Percentiles rank a stretch among this genome's conserved stretches.
phyloP scores from a whole-genome alignment of 1,139 yeast genomes.

The Yamadazyma atlantica region DNA sequence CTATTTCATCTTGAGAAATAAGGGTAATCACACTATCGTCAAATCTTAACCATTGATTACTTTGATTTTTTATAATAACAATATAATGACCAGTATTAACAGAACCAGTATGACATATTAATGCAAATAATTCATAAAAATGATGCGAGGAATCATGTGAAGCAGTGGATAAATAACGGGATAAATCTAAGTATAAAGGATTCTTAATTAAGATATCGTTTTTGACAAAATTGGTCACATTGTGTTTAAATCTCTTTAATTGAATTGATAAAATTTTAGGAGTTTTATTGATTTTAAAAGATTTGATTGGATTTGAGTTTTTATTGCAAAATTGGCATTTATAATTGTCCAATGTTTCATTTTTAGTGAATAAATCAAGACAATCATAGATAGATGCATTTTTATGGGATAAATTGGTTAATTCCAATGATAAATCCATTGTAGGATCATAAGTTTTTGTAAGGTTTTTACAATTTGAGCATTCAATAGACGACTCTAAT shows the following conservation, averaged over 20 bases:
- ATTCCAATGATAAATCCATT: constrained; percentile 83
- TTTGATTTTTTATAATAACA: constrained; percentile 68
- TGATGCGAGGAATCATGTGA: constrained; percentile 7
- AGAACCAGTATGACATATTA: constrained; percentile 86
- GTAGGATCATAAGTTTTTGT: constrained; percentile 83
- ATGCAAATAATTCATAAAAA: constrained; percentile 75
- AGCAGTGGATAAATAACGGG: constrained; percentile 52
- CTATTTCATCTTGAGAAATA: constrained; percentile 63
- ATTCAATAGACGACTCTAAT: constrained; percentile 85
- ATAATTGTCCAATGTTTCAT: constrained; percentile 76
- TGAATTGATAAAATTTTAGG: constrained; percentile 85
- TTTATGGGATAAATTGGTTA: constrained; percentile 28
- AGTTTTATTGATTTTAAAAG: constrained; percentile 61
- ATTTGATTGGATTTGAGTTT: constrained; percentile 66
- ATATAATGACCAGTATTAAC: constrained; percentile 95
- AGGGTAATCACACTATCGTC: constrained; percentile 86
- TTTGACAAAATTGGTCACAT: constrained; percentile 60
- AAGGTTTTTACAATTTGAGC: constrained; percentile 64
- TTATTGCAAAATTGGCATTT: constrained; percentile 66
- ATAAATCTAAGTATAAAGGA: constrained; percentile 71
- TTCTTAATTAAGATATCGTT: constrained; percentile 72
- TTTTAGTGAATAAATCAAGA: constrained; percentile 69
- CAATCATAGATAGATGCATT: constrained; percentile 55
- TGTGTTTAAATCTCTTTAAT: constrained; percentile 84
- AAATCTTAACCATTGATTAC: constrained; percentile 83